A percentile compares a stretch with the other conserved stretches of the same genome.
phyloP scores from a whole-genome alignment of 2,329 filamentous ascomycete genomes.

The Daldinia eschscholtzii region DNA sequence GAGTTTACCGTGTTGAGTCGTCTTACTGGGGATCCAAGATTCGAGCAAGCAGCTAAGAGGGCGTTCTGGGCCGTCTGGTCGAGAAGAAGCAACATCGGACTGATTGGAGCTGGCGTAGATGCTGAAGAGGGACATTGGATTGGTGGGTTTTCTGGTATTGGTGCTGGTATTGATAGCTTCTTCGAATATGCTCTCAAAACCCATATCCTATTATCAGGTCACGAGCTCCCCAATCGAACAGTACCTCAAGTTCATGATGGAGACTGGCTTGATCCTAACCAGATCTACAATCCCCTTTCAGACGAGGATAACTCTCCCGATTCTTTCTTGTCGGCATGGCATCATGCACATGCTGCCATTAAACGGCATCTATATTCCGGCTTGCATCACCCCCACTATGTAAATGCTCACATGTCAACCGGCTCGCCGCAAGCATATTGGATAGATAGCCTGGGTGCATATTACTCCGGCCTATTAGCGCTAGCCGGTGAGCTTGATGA shows the following conservation, averaged over 20 bases:
- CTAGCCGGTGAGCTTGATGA: slow-evolving; percentile 91
- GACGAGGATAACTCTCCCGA: slow-evolving; percentile 78
- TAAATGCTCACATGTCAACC: slow-evolving; percentile 88
- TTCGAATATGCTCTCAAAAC: slow-evolving; percentile 98
- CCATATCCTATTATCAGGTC: slow-evolving; percentile 87
- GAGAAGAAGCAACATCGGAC: slow-evolving; percentile 83
- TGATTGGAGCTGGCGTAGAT: slow-evolving; percentile 93
- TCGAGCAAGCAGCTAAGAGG: slow-evolving; percentile 88
- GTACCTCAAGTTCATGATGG: slow-evolving; percentile 55
- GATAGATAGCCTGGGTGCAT: slow-evolving; percentile 96
- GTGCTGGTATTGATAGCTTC: slow-evolving; percentile 96
- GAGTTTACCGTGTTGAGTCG: slow-evolving; percentile 93
- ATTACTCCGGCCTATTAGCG: slow-evolving; percentile 89
- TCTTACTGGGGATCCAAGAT: slow-evolving; percentile 86
- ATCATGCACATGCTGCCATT: slow-evolving; percentile 86
- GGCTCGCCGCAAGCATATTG: slow-evolving; percentile 91
- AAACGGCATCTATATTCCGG: slow-evolving; percentile 91
- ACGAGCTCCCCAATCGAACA: slow-evolving; percentile 68
- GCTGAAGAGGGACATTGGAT: slow-evolving; percentile 93
- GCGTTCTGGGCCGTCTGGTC: slow-evolving; percentile 99
- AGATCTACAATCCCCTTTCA: slow-evolving; percentile 70
- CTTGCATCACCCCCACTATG: slow-evolving; percentile 90
- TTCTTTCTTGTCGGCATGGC: slow-evolving; percentile 85
- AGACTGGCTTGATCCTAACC: slow-evolving; percentile 73
- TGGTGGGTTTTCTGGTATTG: slow-evolving; percentile 89